phyloP scores from a whole-genome alignment of 495 filamentous ascomycete genomes.

The Penicillium arizonense region DNA sequence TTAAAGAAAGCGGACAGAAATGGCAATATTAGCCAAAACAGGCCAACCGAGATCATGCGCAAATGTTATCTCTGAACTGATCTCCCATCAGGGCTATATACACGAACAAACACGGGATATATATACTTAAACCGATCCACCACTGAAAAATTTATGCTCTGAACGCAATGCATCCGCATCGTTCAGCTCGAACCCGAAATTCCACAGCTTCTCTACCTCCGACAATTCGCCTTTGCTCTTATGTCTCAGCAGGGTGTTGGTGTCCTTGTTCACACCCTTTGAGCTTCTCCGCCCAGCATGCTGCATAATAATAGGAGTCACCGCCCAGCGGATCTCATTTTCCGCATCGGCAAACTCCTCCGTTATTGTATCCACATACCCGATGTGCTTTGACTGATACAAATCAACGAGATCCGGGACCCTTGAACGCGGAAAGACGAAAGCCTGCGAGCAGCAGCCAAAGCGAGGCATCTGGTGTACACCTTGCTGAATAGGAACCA shows the following conservation, averaged over 20 bases:
- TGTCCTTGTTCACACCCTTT: slow-evolving; percentile 12
- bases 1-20: not conserved
- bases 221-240: slow-evolving; percentile 4
- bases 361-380: slow-evolving; percentile 43
- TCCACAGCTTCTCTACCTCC: slow-evolving; percentile 34
- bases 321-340: slow-evolving; percentile 42
- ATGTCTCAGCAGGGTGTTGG: slow-evolving; percentile 4
- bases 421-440: slow-evolving; percentile 37
- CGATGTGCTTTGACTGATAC: slow-evolving; percentile 11
- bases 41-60: too few relatives aligned
- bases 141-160: slow-evolving; percentile 1
- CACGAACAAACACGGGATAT: too few relatives aligned
- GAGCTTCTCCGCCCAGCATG: slow-evolving; percentile 46
- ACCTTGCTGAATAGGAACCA: slow-evolving; percentile 33
- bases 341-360: slow-evolving; percentile 43
- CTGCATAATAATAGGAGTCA: slow-evolving; percentile 51
- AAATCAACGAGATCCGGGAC: slow-evolving; percentile 25
- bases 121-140: too few relatives aligned
- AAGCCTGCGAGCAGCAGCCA: slow-evolving; percentile 50
- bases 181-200: slow-evolving; percentile 40
- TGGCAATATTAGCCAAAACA: not conserved
- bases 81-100: too few relatives aligned
- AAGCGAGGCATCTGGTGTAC: slow-evolving; percentile 49
- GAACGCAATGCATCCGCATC: slow-evolving; percentile 6
- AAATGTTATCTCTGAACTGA: not conserved